Conservation (phyloP, 495 filamentous ascomycete genomes). For the Podospora didyma region DNA sequence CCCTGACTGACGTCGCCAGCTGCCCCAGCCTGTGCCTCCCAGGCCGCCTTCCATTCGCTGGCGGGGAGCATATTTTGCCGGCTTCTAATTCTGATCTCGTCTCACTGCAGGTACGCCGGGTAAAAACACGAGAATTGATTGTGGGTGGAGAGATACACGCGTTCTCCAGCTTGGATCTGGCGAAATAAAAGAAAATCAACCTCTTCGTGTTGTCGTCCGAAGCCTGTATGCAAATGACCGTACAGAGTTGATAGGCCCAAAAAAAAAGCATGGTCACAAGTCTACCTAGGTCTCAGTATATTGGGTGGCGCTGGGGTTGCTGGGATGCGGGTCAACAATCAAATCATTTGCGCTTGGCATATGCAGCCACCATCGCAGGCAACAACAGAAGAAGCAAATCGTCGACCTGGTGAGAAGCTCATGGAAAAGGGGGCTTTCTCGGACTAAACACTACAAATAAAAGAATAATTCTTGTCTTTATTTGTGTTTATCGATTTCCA, state of each 20-base stretch:
- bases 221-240: not conserved
- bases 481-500: too few relatives aligned
- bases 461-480: not conserved
- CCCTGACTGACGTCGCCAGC: not conserved
- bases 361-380: not conserved
- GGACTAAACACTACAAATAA: not conserved
- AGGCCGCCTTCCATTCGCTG: slow-evolving; percentile 13
- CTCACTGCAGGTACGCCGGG: slow-evolving; percentile 10
- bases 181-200: too few relatives aligned
- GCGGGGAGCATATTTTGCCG: not conserved
- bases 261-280: not conserved
- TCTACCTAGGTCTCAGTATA: not conserved
- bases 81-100: not conserved
- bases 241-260: too few relatives aligned
- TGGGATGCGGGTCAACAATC: too few relatives aligned
- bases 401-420: not conserved
- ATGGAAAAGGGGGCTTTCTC: not conserved
- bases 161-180: not conserved
- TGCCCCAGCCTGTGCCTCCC: slow-evolving; percentile 7
- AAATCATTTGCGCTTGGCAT: not conserved
- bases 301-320: not conserved
- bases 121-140: slow-evolving; percentile 6
- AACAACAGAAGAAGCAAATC: not conserved
- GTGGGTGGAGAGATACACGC: not conserved
- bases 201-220: too few relatives aligned